Evolutionary conservation across 257 asterid species (phyloP), one percentile per base, ranked within the genome.

Genomic region (Oldenlandia corymbosa): DNA sequence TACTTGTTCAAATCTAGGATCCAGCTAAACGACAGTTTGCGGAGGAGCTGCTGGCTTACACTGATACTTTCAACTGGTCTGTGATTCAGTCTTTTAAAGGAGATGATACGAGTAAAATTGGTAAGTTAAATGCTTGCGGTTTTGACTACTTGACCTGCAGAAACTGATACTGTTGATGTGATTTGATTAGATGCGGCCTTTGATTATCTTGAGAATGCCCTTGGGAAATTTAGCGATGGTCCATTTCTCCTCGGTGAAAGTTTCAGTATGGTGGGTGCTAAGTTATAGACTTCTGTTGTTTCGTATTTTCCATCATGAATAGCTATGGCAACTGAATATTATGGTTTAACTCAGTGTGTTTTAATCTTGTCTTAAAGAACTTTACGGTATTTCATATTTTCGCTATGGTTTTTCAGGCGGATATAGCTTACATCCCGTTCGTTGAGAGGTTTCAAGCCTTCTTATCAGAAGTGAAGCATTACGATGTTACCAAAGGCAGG

Each of bases 161-260:
- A 32, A 65, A 4, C 41, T 69, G 68, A 66, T 54, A 41, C 46
- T 27, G 8, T 56, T 32, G 37, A 39, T 45, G 49, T 56, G 48
- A 54, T 14, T 67, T 71, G 73, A 58, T 12, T 57, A 85, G 94
- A 69, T 78, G 70, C 78, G 61, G 88, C 88, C 42, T 87, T 85
- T 60, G 91, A 85, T 73, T 64, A 79, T 64, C 64, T 90, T 50
- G 95, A 87, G 82, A 78, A 34, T 62, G 84, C 87, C 75, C 90
- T 87, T 67, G 83, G 84, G 70, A 90, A 79, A 75, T 90, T 83
- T 30, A 72, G 67, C 4, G 94, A 83, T 55, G 93, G 95, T 20
- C 84, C 96, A 0, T 88, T 90, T 71, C 79, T 87, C 71, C 91
- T 90, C 41, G 97, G n/a, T n/a, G n/a, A 96, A 77, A 74, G 79